These are phyloP conservation scores for Rutstroemia sp. DNA, from an alignment of 2,329 filamentous ascomycete genomes.

Conservation along the genomic window DNA sequence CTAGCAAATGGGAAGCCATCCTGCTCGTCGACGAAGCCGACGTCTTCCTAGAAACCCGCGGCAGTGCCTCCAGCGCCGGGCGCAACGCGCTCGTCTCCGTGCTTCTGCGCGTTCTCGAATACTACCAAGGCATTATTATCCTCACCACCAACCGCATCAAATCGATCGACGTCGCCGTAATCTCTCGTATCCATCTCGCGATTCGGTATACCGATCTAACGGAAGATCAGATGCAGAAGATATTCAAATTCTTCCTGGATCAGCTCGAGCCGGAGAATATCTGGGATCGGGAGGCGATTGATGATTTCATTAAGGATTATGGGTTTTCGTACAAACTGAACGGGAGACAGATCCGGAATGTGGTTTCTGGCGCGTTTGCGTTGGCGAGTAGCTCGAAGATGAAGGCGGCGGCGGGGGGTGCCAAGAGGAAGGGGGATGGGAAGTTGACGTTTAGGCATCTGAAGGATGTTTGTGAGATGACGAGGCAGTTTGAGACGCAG, in stretches of 20 bases:
- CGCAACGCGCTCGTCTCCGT: constrained; percentile 72
- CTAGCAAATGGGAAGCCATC: constrained; percentile 35
- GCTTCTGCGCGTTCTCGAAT: constrained; percentile 30
- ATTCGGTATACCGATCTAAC: not conserved
- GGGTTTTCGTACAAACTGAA: too few species aligned
- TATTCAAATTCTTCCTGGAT: not conserved
- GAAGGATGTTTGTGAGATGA: too few species aligned
- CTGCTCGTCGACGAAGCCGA: constrained; percentile 80
- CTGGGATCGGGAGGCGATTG: too few species aligned
- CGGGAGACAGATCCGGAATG: too few species aligned
- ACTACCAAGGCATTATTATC: constrained; percentile 31
- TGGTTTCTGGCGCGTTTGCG: too few species aligned
- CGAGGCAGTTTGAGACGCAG: too few species aligned
- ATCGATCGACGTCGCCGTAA: constrained; percentile 19
- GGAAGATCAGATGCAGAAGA: not conserved
- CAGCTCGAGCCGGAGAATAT: too few species aligned
- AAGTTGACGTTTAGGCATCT: too few species aligned
- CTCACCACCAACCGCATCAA: constrained; percentile 29
- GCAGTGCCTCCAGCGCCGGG: constrained; percentile 67
- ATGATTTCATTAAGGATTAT: too few species aligned
- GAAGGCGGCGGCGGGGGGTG: too few species aligned
- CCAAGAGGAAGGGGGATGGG: too few species aligned
- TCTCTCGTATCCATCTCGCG: constrained; percentile 23
- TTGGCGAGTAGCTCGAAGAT: too few species aligned
- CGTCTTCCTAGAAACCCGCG: constrained; percentile 74